These are phyloP conservation scores for Hondaea fermentalgiana DNA, from an alignment of 108 stramenopile species.

Conservation along the genomic window DNA sequence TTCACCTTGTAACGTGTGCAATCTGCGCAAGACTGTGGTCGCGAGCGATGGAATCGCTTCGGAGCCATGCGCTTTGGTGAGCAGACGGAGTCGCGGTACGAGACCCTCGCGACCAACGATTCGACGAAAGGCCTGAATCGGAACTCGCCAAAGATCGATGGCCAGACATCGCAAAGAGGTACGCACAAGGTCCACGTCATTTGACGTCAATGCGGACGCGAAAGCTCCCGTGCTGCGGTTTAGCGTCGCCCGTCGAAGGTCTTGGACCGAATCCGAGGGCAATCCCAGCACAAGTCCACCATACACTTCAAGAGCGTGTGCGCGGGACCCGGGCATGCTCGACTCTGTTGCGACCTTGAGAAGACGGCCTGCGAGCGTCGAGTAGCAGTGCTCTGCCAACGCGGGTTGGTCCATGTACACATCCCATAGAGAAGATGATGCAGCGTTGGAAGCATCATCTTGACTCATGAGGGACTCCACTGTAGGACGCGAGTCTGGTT, in stretches of 20 bases:
- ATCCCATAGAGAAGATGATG: not conserved
- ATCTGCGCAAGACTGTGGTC: not conserved
- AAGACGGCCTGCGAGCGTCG: not conserved
- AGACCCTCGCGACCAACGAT: not conserved
- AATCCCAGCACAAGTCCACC: not conserved
- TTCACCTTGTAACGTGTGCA: not conserved
- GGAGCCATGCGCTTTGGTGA: not conserved
- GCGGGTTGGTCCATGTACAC: not conserved
- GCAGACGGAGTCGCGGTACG: not conserved
- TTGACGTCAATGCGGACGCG: not conserved
- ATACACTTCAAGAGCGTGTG: not conserved
- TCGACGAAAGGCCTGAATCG: not conserved
- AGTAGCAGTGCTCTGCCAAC: not conserved
- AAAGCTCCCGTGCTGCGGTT: not conserved
- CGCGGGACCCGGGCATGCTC: not conserved
- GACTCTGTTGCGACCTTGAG: not conserved
- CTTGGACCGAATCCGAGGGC: not conserved
- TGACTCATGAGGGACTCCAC: not conserved
- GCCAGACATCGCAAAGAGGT: not conserved
- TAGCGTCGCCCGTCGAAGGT: not conserved
- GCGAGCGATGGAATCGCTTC: not conserved
- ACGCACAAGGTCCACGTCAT: not conserved
- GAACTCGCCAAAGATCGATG: not conserved
- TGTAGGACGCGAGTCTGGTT: not conserved
- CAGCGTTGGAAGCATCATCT: not conserved